Base-by-base conservation (phyloP, 805 yeast species). In the Starmera quercuum region DNA sequence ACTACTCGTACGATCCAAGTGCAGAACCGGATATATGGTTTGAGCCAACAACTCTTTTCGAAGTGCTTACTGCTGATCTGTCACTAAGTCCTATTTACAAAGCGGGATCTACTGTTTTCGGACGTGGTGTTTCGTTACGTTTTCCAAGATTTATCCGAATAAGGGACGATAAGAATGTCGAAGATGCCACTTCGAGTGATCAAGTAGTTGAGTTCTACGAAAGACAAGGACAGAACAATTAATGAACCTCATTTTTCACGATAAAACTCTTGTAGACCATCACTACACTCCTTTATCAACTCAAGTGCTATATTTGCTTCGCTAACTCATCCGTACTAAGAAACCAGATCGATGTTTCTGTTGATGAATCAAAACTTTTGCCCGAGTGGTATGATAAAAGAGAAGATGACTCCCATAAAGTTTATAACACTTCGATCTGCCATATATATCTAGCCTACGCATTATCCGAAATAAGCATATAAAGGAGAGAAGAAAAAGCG, bases 11-110 rank as follows among this genome's bases (percentile, higher is more conserved):
- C 52, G 92, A 83, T 50, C 58, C 83, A 1, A 74, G 73, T 45
- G 84, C 88, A 5, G 69, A 64, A 30, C 97, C 97, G 0, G 96
- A 88, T 52, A 86, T 88, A 7, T 88, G 97, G 97, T 83, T 88
- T 50, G 95, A 88, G 49, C 96, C 97, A 7, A 68, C 80, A 1
- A 58, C 67, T 18, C 68, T 88, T 6, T 86, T 92, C 63, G 97
- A 88, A 58, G 95, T 88, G 1, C 64, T 84, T 38, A 83, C 95
- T 1, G 97, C 97, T 0, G 97, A 88, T 58, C 66, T 88, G 33
- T 83, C 95, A 0, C 67, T 86, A 37, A 81, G 94, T 33, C 97
- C 97, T 0, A 66, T 85, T 5, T 88, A 88, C 56, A 85, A 85
- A 50, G 94, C 96, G 0, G 95, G 92, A 5, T 71, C 71, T 20